Percentiles rank a stretch among this genome's conserved stretches.
Evolutionary conservation across 192 early-diverging fungal genomes (phyloP).

Genomic region (Coemansia pectinata): DNA sequence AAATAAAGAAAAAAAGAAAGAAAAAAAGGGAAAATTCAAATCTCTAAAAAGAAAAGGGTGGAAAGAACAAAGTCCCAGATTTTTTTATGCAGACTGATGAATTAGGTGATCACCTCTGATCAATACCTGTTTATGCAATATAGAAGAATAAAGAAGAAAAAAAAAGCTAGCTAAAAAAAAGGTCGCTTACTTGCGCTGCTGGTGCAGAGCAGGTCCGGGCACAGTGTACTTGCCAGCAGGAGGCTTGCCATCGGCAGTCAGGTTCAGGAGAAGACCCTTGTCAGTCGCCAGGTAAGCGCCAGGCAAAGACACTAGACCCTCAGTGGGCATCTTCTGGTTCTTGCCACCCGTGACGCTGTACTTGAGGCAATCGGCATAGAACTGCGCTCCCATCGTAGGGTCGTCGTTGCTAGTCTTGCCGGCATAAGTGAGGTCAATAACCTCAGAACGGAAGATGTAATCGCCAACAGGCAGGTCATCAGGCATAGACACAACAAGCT

Average conservation of each 20-base stretch:
- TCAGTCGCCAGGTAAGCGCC: neutral
- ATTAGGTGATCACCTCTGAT: neutral
- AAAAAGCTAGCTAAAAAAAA: neutral
- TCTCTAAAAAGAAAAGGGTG: neutral
- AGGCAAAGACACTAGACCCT: neutral
- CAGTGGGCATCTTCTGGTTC: neutral
- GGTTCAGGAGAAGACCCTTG: neutral
- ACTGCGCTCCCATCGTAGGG: slow-evolving; percentile 4
- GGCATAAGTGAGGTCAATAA: slow-evolving; percentile 3
- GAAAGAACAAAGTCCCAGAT: no score
- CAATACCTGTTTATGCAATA: neutral
- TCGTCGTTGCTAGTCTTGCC: neutral
- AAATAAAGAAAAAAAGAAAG: neutral
- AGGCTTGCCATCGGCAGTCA: slow-evolving; percentile 1
- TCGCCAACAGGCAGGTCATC: neutral
- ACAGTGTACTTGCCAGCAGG: slow-evolving; percentile 8
- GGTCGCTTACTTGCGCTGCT: neutral
- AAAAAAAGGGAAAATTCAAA: neutral
- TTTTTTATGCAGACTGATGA: neutral
- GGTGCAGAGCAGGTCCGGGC: neutral
- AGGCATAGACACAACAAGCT: neutral
- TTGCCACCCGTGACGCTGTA: neutral
- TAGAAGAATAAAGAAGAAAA: neutral
- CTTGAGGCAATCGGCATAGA: slow-evolving; percentile 2
- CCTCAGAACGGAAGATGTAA: neutral